Conservation (phyloP, 2,329 filamentous ascomycete species). For the Ophiosphaerella korrae region DNA sequence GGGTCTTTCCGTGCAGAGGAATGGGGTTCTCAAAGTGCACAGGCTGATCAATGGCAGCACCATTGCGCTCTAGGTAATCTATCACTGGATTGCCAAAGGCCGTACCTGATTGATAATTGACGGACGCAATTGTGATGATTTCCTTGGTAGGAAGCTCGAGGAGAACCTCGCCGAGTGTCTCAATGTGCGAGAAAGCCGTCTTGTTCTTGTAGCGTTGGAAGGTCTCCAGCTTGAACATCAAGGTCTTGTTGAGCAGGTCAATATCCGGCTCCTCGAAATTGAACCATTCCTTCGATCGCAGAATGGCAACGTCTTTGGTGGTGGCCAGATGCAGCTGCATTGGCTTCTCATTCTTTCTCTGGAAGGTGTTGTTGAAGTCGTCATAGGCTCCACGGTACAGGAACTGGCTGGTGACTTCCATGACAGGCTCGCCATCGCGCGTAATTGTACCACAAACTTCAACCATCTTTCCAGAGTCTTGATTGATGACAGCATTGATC, state of each 20-base stretch:
- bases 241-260: constrained; percentile 87
- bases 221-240: constrained; percentile 94
- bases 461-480: constrained; percentile 98
- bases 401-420: constrained; percentile 99
- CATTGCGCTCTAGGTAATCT: constrained; percentile 92
- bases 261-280: constrained; percentile 81
- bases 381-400: constrained; percentile 90
- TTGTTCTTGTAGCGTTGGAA: constrained; percentile 94
- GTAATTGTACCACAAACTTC: constrained; percentile 98
- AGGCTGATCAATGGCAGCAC: constrained; percentile 91
- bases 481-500: constrained; percentile 97
- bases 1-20: constrained; percentile 88
- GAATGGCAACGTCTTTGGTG: constrained; percentile 88
- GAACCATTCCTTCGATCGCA: constrained; percentile 99
- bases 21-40: constrained; percentile 98
- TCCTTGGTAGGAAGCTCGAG: constrained; percentile 96
- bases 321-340: constrained; percentile 90
- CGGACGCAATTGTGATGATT: constrained; percentile 93
- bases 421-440: constrained; percentile 81
- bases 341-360: constrained; percentile 92
- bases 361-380: constrained; percentile 98
- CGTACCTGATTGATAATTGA: constrained; percentile 88
- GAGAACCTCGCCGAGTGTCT: constrained; percentile 90
- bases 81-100: constrained; percentile 97
- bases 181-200: constrained; percentile 85